Base-by-base conservation (phyloP, 805 yeast species). In the Nematodospora valgi region DNA sequence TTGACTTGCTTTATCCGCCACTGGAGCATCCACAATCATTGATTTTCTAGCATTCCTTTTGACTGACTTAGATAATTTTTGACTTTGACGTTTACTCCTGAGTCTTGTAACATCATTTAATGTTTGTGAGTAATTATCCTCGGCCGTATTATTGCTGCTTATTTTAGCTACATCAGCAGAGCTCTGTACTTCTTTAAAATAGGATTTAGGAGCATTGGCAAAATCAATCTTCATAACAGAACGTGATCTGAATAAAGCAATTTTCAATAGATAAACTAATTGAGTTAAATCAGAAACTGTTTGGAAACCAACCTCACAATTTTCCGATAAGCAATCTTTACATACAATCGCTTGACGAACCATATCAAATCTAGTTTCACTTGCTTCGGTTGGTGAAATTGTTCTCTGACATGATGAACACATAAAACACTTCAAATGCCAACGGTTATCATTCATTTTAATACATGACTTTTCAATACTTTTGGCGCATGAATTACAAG, bases 391-490 rank as follows among this genome's bases (percentile, higher is more conserved):
- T 0, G 54, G 43, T 4, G 46, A 41, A 26, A 52, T 45, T 10
- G 37, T 39, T 11, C 70, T 68, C 10, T 57, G 50, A 54, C 97
- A 89, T 6, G 53, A 52, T 0, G 74, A 58, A 51, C 98, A 91
- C 7, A 56, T 49, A 27, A 91, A 72, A 59, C 98, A 93, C 19
- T 72, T 63, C 10, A 68, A 39, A 55, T 93, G 98, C 97, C 96
- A 91, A 47, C 96, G 74, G 32, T 66, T 62, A 23, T 78, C 78
- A 2, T 37, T 41, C 45, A 69, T 74, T 29, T 70, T 72, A 11
- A 80, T 63, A 59, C 98, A 91, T n/a, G 73, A 72, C 46, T 82
- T 93, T 57, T 93, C 97, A 25, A 91, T 85, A 45, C 88, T 79
- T 53, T 78, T 77, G 2, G 69, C 64, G 56, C 98, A 93, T 1